phyloP scores from a whole-genome alignment of 306 rosid species.

The Prunus mira region DNA sequence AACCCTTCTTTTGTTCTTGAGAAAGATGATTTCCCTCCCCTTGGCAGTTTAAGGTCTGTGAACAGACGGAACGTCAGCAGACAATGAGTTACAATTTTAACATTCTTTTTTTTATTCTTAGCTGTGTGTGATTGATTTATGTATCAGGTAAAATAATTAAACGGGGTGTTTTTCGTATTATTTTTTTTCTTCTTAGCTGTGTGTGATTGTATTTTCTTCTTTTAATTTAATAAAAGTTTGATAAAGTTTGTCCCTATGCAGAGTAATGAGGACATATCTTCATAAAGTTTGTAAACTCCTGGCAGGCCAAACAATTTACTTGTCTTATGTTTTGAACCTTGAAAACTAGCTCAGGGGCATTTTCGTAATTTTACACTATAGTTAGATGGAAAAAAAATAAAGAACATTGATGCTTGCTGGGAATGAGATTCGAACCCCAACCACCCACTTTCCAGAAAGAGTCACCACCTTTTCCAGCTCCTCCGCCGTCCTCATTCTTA shows the following conservation, averaged over 20 bases:
- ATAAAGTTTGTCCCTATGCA: not conserved
- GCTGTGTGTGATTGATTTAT: not conserved
- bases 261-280: not conserved
- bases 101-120: not conserved
- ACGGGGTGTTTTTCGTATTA: not conserved
- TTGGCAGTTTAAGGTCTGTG: slow-evolving; percentile 9
- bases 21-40: slow-evolving; percentile 26
- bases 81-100: not conserved
- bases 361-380: no score
- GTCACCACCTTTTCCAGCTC: no score
- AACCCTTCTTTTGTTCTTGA: slow-evolving; percentile 7
- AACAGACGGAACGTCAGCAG: not conserved
- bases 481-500: fast-evolving
- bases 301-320: no score
- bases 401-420: no score
- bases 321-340: no score
- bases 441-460: no score
- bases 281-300: no score
- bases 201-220: not conserved
- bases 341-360: no score
- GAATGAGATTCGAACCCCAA: no score
- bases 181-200: no score
- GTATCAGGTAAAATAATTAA: not conserved
- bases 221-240: not conserved
- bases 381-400: no score